phyloP scores from a whole-genome alignment of 2,329 filamentous ascomycete species.

The Beauveria brongniartii region DNA sequence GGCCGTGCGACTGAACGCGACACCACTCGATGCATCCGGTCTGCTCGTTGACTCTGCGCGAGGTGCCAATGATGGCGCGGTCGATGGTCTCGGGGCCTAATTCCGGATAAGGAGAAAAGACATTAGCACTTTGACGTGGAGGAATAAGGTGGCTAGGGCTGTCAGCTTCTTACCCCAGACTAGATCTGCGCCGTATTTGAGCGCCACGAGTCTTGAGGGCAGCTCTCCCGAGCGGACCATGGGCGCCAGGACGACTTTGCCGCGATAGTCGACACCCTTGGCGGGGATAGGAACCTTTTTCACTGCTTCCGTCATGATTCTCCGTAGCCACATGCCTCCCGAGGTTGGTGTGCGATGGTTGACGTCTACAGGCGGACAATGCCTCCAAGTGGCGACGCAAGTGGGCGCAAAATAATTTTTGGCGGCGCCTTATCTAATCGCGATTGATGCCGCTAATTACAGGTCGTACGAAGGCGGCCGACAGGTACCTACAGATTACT shows the following conservation, averaged over 20 bases:
- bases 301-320: conserved; percentile 49
- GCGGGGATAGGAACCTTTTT: conserved; percentile 76
- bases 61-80: conserved; percentile 80
- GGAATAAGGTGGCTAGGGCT: neutral
- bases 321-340: conserved; percentile 30
- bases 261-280: conserved; percentile 86
- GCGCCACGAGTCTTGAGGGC: conserved; percentile 76
- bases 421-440: conserved; percentile 9
- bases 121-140: neutral
- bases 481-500: neutral
- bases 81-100: conserved; percentile 89
- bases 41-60: conserved; percentile 64
- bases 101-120: neutral
- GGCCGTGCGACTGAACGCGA: conserved; percentile 63
- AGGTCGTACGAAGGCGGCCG: neutral
- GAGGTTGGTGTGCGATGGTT: neutral
- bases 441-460: neutral
- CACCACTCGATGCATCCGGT: conserved; percentile 81
- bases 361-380: neutral
- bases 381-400: neutral
- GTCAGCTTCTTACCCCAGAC: conserved; percentile 69
- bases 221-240: conserved; percentile 98
- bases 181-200: conserved; percentile 92
- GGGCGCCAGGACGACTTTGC: conserved; percentile 88
- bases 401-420: conserved; percentile 4